Evolutionary conservation across 371 early-diverging fungal species (phyloP).

Genomic region (Rhizopus arrhizus): DNA sequence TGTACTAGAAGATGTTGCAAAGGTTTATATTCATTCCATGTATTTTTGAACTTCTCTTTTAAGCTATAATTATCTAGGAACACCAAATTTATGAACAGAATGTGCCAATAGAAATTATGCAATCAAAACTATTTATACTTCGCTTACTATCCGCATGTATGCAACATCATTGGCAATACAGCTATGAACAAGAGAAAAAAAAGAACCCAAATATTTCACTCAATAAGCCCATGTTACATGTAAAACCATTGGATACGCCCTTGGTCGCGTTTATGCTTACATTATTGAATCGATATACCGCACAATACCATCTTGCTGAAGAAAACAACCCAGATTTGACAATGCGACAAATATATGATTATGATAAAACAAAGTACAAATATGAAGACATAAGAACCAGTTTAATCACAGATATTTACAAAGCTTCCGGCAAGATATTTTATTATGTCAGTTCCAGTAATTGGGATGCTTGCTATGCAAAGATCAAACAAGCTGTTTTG

Average conservation of each 20-base stretch:
- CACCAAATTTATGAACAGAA: conserved; percentile 51
- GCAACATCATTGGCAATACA: conserved; percentile 66
- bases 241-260: conserved; percentile 72
- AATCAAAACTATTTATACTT: conserved; percentile 77
- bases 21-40: conserved; percentile 38
- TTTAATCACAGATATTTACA: conserved; percentile 61
- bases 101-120: conserved; percentile 66
- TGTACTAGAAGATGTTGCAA: conserved; percentile 66
- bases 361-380: conserved; percentile 22
- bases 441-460: conserved; percentile 82
- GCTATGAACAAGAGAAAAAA: conserved; percentile 20
- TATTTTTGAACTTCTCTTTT: not conserved
- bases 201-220: conserved; percentile 20
- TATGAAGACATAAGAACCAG: conserved; percentile 41
- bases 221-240: conserved; percentile 1
- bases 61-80: conserved; percentile 6
- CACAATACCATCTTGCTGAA: conserved; percentile 48
- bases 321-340: conserved; percentile 20
- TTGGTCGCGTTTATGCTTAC: conserved; percentile 69
- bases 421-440: conserved; percentile 72
- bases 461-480: conserved; percentile 77
- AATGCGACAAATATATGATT: conserved; percentile 6
- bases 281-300: conserved; percentile 66
- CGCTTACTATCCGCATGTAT: conserved; percentile 74
- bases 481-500: conserved; percentile 61